These are phyloP conservation scores for Candida chilensis DNA, from an alignment of 805 yeast genomes.

Conservation along the genomic window DNA sequence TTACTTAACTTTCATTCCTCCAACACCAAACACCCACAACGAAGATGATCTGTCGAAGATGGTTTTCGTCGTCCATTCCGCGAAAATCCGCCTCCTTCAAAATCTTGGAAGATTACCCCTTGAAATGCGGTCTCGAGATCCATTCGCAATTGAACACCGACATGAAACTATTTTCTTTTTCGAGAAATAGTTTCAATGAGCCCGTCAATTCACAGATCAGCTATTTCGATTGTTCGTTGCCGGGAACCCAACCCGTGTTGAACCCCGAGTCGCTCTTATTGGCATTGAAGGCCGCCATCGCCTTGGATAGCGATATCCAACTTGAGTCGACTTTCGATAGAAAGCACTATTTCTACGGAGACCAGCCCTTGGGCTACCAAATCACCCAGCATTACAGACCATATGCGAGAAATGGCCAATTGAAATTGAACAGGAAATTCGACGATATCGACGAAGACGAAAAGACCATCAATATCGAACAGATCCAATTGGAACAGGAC, in stretches of 20 bases:
- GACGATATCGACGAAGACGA: constrained; percentile 42
- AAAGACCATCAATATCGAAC: constrained; percentile 55
- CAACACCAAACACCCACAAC: no score
- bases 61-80: neutral
- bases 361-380: constrained; percentile 94
- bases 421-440: constrained; percentile 35
- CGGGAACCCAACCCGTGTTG: constrained; percentile 85
- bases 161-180: constrained; percentile 67
- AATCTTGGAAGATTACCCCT: constrained; percentile 6
- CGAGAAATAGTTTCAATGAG: constrained; percentile 37
- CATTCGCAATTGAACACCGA: constrained; percentile 81
- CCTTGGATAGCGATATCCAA: constrained; percentile 54
- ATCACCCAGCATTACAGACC: constrained; percentile 87
- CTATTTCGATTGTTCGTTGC: constrained; percentile 76
- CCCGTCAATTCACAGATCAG: constrained; percentile 55
- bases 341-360: constrained; percentile 93
- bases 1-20: no score
- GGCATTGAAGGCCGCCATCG: constrained; percentile 67
- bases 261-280: constrained; percentile 65
- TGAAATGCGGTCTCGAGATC: constrained; percentile 87
- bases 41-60: no score
- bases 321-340: constrained; percentile 68
- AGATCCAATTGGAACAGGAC: constrained; percentile 90
- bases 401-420: constrained; percentile 57
- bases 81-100: neutral